Evolutionary conservation across 768 basidiomycete genomes (phyloP).

Genomic region (Termitomyces sp.): DNA sequence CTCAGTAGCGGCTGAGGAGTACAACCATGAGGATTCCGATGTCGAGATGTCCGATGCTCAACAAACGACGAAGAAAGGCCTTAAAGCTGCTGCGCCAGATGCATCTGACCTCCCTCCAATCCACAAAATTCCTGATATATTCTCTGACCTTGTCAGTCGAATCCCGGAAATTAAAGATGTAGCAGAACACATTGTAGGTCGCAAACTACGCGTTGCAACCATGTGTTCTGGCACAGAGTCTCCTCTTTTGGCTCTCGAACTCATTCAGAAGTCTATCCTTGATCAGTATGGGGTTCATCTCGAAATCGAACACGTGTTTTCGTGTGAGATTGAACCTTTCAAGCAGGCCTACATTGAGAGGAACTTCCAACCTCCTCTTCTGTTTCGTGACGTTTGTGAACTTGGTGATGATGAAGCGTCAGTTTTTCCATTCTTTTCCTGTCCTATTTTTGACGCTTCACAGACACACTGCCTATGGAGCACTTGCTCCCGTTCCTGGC

Average conservation of each 20-base stretch:
- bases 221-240: slow-evolving; percentile 99
- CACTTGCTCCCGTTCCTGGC: slow-evolving; percentile 79
- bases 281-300: slow-evolving; percentile 61
- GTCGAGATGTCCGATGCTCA: slow-evolving; percentile 26
- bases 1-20: slow-evolving; percentile 23
- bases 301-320: slow-evolving; percentile 88
- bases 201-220: slow-evolving; percentile 88
- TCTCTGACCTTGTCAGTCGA: slow-evolving; percentile 64
- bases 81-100: slow-evolving; percentile 43
- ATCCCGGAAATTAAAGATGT: slow-evolving; percentile 63
- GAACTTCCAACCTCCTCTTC: slow-evolving; percentile 87
- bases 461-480: slow-evolving; percentile 91
- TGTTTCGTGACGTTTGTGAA: slow-evolving; percentile 94
- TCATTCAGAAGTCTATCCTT: slow-evolving; percentile 72
- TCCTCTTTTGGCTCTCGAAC: slow-evolving; percentile 82
- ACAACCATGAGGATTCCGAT: slow-evolving; percentile 24
- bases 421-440: slow-evolving; percentile 17
- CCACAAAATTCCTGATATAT: slow-evolving; percentile 63
- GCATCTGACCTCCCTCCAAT: slow-evolving; percentile 74
- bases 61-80: slow-evolving; percentile 23
- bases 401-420: slow-evolving; percentile 75
- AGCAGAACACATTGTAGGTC: slow-evolving; percentile 61
- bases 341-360: slow-evolving; percentile 97
- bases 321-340: slow-evolving; percentile 95
- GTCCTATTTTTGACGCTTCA: slow-evolving; percentile 4